These are phyloP conservation scores for Teratosphaeria epicoccoides DNA, from an alignment of 2,329 filamentous ascomycete species.

Conservation along the genomic window DNA sequence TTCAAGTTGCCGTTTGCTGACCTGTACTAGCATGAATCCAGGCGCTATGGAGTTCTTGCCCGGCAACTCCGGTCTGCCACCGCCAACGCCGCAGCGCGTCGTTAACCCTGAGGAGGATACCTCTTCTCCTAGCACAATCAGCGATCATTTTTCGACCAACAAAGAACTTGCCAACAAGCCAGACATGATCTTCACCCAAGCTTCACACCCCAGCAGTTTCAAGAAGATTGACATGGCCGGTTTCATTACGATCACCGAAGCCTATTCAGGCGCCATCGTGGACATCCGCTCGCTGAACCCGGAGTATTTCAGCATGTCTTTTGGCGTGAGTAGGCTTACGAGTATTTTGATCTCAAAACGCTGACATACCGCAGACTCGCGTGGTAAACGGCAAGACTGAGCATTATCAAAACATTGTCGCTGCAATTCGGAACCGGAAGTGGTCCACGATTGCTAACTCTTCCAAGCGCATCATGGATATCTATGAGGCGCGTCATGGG, in stretches of 20 bases:
- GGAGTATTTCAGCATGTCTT: constrained; percentile 16
- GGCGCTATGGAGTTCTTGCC: constrained; percentile 3
- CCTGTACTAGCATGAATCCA: constrained; percentile 3
- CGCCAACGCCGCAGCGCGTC: background rate
- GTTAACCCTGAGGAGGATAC: background rate
- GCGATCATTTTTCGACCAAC: background rate
- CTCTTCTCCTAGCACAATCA: background rate
- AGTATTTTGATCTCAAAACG: background rate
- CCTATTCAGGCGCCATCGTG: constrained; percentile 11
- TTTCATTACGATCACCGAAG: constrained; percentile 10
- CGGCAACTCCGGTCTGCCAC: background rate
- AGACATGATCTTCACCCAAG: constrained; percentile 2
- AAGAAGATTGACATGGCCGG: constrained; percentile 4
- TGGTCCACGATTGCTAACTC: constrained; percentile 16
- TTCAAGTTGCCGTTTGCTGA: background rate
- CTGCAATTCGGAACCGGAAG: constrained; percentile 9
- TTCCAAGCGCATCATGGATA: constrained; percentile 18
- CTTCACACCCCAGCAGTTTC: constrained; percentile 4
- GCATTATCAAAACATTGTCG: constrained; percentile 14
- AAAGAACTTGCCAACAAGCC: constrained; percentile 3
- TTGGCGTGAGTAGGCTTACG: constrained; percentile 12
- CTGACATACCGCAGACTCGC: constrained; percentile 15
- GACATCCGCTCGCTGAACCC: constrained; percentile 17
- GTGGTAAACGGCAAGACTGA: constrained; percentile 24
- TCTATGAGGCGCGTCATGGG: constrained; percentile 13